Evolutionary conservation across 805 yeast species (phyloP), one percentile per base, ranked within the genome.

Genomic region (Ogataea parapolymorpha): DNA sequence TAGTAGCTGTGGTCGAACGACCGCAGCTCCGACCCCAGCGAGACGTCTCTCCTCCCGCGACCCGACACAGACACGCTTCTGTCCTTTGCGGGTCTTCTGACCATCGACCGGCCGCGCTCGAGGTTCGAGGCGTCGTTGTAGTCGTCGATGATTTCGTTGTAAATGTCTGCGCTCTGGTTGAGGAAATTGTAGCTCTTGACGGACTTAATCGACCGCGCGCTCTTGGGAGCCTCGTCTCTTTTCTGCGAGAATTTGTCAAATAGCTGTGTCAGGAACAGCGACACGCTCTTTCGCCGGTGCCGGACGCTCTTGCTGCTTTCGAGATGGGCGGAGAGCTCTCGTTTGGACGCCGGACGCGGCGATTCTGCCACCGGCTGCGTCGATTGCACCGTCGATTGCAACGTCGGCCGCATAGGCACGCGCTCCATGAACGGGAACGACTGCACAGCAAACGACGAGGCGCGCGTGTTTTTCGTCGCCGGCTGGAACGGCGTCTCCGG

Each of bases 61-160:
- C 32, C 32, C 12, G 49, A 48, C 12, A 20, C 28, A 37, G 49
- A 48, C 12, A 20, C 28, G 39, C 47, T 44, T n/a, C 49, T 27
- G 23, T 39, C 43, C 15, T 39, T 18, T 7, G 48, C 49, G 1
- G 46, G 39, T 25, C 30, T 33, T 22, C 45, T 38, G 22, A 23
- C 16, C 15, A 42, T 16, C 13, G 49, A 36, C 18, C 49, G 25
- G 8, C 49, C 50, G 8, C 50, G 43, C 23, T 46, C 50, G 7
- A 11, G 29, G 12, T 11, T 16, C 15, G 33, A 18, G 7, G 49
- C 26, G 30, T 49, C 47, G 33, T 44, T 47, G 32, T 49, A 49
- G 27, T 46, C 50, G 42, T 49, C 53, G 22, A 49, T 44, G 15
- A 49, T 49, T 32, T 49, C 53, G 25, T 40, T 35, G 35, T 49